phyloP scores from a whole-genome alignment of 208 protist species.

The Herpetomonas tarakana region DNA sequence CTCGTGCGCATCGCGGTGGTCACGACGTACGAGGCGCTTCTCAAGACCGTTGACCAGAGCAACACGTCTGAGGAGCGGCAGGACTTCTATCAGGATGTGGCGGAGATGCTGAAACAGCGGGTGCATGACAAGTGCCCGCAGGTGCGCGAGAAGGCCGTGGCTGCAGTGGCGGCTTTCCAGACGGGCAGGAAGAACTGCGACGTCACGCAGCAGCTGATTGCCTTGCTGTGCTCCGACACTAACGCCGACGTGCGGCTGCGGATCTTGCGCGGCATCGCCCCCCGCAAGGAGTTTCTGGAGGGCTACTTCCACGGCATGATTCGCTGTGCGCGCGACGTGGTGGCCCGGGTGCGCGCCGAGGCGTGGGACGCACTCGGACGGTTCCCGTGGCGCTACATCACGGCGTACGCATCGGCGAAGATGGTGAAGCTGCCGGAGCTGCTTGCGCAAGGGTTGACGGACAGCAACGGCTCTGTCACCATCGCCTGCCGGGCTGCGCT shows the following conservation, averaged over 20 bases:
- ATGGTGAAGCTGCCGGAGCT: conserved; percentile 41
- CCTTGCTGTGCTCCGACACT: conserved; percentile 74
- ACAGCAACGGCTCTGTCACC: conserved; percentile 59
- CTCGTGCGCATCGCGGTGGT: conserved; percentile 77
- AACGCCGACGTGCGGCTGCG: conserved; percentile 79
- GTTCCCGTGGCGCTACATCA: conserved; percentile 84
- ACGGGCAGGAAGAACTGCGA: conserved; percentile 81
- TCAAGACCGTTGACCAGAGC: conserved; percentile 76
- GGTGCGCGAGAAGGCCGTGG: conserved; percentile 67
- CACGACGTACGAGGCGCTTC: conserved; percentile 57
- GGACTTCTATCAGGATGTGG: conserved; percentile 77
- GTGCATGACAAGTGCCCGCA: conserved; percentile 72
- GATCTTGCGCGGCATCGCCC: conserved; percentile 64
- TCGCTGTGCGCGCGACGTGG: conserved; percentile 66
- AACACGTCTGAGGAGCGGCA: conserved; percentile 77
- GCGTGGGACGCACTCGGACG: conserved; percentile 84
- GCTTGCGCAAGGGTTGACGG: conserved; percentile 55
- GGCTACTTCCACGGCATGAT: conserved; percentile 88
- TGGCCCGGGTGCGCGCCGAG: conserved; percentile 73
- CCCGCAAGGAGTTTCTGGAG: conserved; percentile 83
- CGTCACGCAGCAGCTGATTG: conserved; percentile 84
- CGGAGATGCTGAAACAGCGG: conserved; percentile 78
- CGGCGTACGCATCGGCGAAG: conserved; percentile 69
- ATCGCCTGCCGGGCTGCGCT: conserved; percentile 77
- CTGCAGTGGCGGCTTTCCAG: conserved; percentile 74